These are phyloP conservation scores for Penicillium turbatum DNA, from an alignment of 495 filamentous ascomycete species.

Conservation along the genomic window DNA sequence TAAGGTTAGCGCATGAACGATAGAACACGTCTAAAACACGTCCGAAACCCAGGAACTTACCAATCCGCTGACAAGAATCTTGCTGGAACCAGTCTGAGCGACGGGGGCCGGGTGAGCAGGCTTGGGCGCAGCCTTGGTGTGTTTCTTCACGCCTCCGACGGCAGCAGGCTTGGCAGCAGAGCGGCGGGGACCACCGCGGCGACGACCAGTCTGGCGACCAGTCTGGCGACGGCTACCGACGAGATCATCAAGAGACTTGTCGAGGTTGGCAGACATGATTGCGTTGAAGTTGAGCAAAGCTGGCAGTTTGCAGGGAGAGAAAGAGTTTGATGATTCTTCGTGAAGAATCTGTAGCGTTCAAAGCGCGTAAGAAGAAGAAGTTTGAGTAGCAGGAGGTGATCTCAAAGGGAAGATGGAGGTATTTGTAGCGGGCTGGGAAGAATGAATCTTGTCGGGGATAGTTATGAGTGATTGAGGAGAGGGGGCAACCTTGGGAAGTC, in stretches of 20 bases:
- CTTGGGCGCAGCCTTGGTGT: constrained; percentile 57
- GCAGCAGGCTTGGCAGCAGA: constrained; percentile 49
- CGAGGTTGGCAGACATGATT: constrained; percentile 84
- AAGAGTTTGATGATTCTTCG: constrained; percentile 10
- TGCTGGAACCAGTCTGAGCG: constrained; percentile 63
- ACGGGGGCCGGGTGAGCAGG: constrained; percentile 57
- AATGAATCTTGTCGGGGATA: constrained; percentile 3
- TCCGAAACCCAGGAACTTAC: constrained; percentile 52
- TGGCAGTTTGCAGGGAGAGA: constrained; percentile 13
- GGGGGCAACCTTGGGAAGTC: constrained; percentile 3
- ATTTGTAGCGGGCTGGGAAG: neutral
- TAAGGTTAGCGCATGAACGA: constrained; percentile 44
- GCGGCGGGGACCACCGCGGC: constrained; percentile 48
- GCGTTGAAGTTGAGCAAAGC: constrained; percentile 13
- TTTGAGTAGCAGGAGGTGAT: neutral
- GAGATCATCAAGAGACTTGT: constrained; percentile 94
- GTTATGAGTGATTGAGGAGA: constrained; percentile 14
- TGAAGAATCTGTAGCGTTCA: constrained; percentile 14
- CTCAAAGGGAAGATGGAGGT: neutral
- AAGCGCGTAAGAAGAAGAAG: neutral
- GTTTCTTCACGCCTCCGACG: constrained; percentile 86
- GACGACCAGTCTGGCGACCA: constrained; percentile 32
- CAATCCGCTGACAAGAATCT: constrained; percentile 96
- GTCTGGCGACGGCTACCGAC: constrained; percentile 67
- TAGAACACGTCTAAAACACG: neutral